A percentile compares a stretch with the other conserved stretches of the same genome.
Conservation (phyloP, 208 protist genomes). For the Acanthamoeba castellanii region DNA sequence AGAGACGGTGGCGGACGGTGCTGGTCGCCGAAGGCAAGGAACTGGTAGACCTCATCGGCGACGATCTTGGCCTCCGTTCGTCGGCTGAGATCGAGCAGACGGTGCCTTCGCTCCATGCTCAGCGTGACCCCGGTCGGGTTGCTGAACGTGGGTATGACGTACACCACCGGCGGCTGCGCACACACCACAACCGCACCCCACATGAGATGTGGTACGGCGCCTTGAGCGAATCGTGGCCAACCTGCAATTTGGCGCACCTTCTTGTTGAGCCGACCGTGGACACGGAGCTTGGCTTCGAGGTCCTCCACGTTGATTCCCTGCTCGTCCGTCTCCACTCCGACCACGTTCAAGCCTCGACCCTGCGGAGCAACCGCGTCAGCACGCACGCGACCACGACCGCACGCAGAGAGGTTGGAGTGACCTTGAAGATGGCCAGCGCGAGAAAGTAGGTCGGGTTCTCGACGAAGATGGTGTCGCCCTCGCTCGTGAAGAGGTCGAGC, state of each 20-base stretch:
- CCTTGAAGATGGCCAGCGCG: conserved; percentile 4
- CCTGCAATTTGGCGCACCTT: not conserved
- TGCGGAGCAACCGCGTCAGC: not conserved
- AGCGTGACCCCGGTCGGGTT: conserved; percentile 58
- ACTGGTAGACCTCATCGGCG: conserved; percentile 74
- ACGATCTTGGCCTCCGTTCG: conserved; percentile 21
- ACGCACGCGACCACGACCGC: not conserved
- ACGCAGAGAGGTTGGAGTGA: not conserved
- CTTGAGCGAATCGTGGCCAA: too few species aligned
- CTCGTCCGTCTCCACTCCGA: conserved; percentile 16
- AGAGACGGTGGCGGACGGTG: conserved; percentile 31
- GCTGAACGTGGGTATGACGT: conserved; percentile 30
- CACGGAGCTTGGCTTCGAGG: conserved; percentile 8
- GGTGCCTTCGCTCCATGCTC: not conserved
- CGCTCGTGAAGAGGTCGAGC: conserved; percentile 36
- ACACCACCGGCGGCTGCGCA: conserved; percentile 22
- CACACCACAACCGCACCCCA: not conserved
- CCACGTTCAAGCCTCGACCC: conserved; percentile 43
- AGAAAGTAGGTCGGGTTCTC: conserved; percentile 71
- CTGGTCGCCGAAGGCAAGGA: conserved; percentile 46
- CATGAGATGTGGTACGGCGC: not conserved
- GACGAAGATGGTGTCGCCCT: conserved; percentile 62
- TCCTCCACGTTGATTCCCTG: conserved; percentile 47
- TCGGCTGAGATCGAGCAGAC: conserved; percentile 26
- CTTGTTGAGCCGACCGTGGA: not conserved